Evolutionary conservation across 2,329 filamentous ascomycete genomes (phyloP).

Genomic region (Neopestalotiopsis sp.): DNA sequence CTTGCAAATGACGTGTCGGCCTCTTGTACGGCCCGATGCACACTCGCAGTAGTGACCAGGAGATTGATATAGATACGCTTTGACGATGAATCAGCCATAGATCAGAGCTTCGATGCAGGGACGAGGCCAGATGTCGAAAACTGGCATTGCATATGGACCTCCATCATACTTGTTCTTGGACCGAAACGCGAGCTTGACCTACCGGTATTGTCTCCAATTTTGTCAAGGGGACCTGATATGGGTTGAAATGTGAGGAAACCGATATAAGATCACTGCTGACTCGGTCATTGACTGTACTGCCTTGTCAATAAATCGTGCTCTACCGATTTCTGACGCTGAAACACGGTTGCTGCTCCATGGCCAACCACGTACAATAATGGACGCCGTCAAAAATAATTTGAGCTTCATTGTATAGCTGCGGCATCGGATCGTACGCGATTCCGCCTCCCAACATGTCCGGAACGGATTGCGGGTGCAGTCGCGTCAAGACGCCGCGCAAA

Average conservation of each 20-base stretch:
- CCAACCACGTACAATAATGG: slow-evolving; percentile 20
- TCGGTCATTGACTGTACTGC: slow-evolving; percentile 21
- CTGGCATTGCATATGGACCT: neutral
- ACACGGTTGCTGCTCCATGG: neutral
- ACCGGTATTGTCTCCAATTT: slow-evolving; percentile 20
- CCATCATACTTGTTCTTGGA: neutral
- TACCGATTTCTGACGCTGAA: neutral
- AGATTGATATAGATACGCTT: slow-evolving; percentile 22
- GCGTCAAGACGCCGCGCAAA: slow-evolving; percentile 5
- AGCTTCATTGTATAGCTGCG: slow-evolving; percentile 21
- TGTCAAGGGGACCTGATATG: slow-evolving; percentile 20
- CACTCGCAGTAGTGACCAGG: slow-evolving; percentile 21
- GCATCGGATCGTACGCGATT: slow-evolving; percentile 17
- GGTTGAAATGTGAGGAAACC: slow-evolving; percentile 22
- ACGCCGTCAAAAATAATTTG: slow-evolving; percentile 23
- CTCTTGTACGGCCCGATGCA: slow-evolving; percentile 22
- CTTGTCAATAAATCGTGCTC: neutral
- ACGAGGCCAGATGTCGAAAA: neutral
- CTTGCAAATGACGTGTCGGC: slow-evolving; percentile 11
- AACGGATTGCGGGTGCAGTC: slow-evolving; percentile 19
- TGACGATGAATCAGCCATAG: neutral
- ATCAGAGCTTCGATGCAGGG: neutral
- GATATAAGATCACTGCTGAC: slow-evolving; percentile 23
- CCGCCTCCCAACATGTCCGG: slow-evolving; percentile 11
- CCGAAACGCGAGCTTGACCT: neutral